Conservation (phyloP, 2,329 filamentous ascomycete genomes). For the Aspergillus hortae region DNA sequence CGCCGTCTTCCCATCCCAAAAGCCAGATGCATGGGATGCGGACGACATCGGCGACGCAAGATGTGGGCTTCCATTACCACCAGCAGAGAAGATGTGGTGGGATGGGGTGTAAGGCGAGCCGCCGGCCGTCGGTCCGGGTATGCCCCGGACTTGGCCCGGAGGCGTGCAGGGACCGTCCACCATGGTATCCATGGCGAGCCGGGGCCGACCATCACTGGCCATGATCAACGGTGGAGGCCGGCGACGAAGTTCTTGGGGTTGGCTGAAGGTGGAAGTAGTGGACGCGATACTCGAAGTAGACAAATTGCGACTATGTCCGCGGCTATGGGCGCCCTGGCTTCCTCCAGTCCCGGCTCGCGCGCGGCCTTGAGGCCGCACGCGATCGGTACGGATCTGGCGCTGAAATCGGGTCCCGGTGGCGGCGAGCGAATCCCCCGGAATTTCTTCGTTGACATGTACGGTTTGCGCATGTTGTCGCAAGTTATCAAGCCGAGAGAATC, state of each 20-base stretch:
- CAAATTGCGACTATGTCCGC: conserved; percentile 79
- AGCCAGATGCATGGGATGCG: conserved; percentile 66
- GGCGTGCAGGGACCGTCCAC: conserved; percentile 61
- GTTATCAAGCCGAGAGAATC: conserved; percentile 93
- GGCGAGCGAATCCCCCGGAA: conserved; percentile 87
- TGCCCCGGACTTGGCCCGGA: conserved; percentile 61
- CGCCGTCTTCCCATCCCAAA: conserved; percentile 68
- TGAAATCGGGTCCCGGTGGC: conserved; percentile 91
- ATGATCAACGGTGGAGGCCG: conserved; percentile 80
- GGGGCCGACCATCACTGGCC: conserved; percentile 59
- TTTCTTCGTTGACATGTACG: conserved; percentile 96
- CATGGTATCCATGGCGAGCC: conserved; percentile 56
- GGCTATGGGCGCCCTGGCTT: conserved; percentile 65
- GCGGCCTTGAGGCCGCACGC: conserved; percentile 70
- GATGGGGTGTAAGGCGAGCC: conserved; percentile 82
- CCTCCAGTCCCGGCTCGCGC: conserved; percentile 74
- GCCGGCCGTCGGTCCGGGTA: conserved; percentile 64
- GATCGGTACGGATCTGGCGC: conserved; percentile 82
- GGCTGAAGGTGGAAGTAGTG: conserved; percentile 64
- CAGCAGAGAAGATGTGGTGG: conserved; percentile 68
- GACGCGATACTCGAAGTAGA: conserved; percentile 85
- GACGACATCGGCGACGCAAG: conserved; percentile 73
- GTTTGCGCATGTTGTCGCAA: conserved; percentile 95
- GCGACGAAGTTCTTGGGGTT: conserved; percentile 61
- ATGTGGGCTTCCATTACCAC: conserved; percentile 67